phyloP scores from a whole-genome alignment of 2,329 filamentous ascomycete species.

The Penicillium sp. region DNA sequence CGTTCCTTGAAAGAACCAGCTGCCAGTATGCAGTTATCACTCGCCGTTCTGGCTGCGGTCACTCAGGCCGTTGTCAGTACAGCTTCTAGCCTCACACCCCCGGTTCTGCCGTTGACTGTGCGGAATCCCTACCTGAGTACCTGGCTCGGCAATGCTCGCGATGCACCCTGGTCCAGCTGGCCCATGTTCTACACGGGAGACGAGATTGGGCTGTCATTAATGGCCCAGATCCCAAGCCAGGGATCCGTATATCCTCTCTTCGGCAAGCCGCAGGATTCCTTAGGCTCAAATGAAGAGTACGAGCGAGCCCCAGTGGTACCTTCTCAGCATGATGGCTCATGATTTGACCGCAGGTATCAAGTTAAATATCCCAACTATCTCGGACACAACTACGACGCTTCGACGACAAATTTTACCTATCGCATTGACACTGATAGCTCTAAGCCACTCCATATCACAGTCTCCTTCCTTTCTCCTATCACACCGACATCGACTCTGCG shows the following conservation, averaged over 20 bases:
- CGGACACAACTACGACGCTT: conserved; percentile 66
- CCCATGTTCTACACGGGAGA: conserved; percentile 80
- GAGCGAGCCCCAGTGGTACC: background rate
- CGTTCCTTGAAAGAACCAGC: conserved; percentile 5
- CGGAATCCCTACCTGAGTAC: conserved; percentile 74
- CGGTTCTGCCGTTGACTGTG: conserved; percentile 71
- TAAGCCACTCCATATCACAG: conserved; percentile 51
- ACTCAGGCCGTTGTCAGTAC: conserved; percentile 44
- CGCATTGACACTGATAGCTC: conserved; percentile 49
- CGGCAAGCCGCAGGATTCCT: conserved; percentile 64
- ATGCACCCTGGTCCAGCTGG: conserved; percentile 77
- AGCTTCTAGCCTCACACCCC: conserved; percentile 58
- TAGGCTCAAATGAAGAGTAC: conserved; percentile 45
- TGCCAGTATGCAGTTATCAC: conserved; percentile 32
- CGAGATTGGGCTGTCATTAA: conserved; percentile 62
- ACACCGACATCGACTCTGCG: conserved; percentile 77
- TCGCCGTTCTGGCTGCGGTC: conserved; percentile 32
- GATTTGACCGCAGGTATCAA: conserved; percentile 48
- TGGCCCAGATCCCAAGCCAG: conserved; percentile 61
- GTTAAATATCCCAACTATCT: conserved; percentile 59
- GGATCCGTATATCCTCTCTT: conserved; percentile 62
- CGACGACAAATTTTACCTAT: conserved; percentile 68
- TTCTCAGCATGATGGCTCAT: conserved; percentile 5
- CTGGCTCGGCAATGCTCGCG: conserved; percentile 71
- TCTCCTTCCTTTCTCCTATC: conserved; percentile 72